Evolutionary conservation across 257 asterid species (phyloP).

Genomic region (Fraxinus pennsylvanica): DNA sequence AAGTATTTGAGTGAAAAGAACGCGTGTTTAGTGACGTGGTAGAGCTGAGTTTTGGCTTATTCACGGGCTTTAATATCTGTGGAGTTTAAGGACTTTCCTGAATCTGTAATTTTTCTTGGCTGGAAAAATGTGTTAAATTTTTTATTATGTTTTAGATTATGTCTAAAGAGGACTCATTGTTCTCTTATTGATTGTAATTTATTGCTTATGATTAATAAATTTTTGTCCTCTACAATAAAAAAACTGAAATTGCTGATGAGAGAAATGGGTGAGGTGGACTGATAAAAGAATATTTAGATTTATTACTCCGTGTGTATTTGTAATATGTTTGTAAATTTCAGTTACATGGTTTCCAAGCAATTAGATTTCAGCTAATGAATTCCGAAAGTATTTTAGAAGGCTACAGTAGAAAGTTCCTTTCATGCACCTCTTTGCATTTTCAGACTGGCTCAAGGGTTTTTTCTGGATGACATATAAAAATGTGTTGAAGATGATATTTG

Average conservation of each 20-base stretch:
- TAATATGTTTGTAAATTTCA: background rate
- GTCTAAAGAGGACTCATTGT: background rate
- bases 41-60: background rate
- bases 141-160: no score
- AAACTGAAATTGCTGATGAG: conserved; percentile 2
- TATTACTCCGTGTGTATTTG: conserved; percentile 9
- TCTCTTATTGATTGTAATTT: background rate
- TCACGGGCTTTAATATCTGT: no score
- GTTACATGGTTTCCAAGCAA: background rate
- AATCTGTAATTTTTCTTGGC: background rate
- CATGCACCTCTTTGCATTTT: background rate
- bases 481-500: background rate
- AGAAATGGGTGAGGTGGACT: conserved; percentile 15
- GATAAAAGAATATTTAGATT: background rate
- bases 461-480: conserved; percentile 8
- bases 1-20: background rate
- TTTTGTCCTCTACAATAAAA: background rate
- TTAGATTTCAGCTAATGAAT: background rate
- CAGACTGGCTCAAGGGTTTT: conserved; percentile 2
- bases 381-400: background rate
- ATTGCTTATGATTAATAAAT: conserved; percentile 4
- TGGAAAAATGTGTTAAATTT: background rate
- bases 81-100: background rate
- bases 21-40: no score
- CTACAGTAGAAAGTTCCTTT: background rate